Evolutionary conservation across 805 yeast species (phyloP), one percentile per base, ranked within the genome.

Genomic region (Ogataea dorogensis): DNA sequence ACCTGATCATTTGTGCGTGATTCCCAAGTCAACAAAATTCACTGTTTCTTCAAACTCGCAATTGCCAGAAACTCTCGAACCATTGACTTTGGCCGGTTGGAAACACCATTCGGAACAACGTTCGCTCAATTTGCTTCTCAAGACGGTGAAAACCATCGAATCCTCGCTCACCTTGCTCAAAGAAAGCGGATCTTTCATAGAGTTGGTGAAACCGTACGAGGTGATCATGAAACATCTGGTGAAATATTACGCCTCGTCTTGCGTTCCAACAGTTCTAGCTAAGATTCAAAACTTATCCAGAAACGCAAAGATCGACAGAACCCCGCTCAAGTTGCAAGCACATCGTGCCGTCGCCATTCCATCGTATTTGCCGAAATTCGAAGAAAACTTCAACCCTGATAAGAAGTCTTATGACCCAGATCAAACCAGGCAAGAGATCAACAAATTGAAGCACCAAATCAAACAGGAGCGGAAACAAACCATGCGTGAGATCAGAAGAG

Each of bases 311-410:
- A 65, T 70, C 24, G 77, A 71, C 33, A 75, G 85, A 42, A 65
- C 58, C 40, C 96, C 97, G 39, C 72, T 93, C 51, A 67, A 77
- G 11, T 70, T 93, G 44, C 99, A 93, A 64, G 65, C 75, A 6
- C 97, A 89, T 66, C 77, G 75, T 54, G 87, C 95, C 16, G 57
- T 93, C 38, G 84, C 96, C 3, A 84, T 93, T 54, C 81, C 88
- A 25, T 75, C 95, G 2, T 75, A 74, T 53, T 83, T 88, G 23
- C 99, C 99, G 47, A 81, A 85, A 63, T 93, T 83, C 59, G 97
- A 91, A 64, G 98, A 87, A 54, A 87, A 88, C 69, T 93, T 81
- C 75, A 91, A 89, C 65, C 96, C 96, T 38, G 96, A 87, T 57
- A 86, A 80, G 76, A 89, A 86, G 66, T 85, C 94, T 7, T 84